These are phyloP conservation scores for Camelina neglecta DNA, from an alignment of 345 rosid genomes.

Conservation along the genomic window DNA sequence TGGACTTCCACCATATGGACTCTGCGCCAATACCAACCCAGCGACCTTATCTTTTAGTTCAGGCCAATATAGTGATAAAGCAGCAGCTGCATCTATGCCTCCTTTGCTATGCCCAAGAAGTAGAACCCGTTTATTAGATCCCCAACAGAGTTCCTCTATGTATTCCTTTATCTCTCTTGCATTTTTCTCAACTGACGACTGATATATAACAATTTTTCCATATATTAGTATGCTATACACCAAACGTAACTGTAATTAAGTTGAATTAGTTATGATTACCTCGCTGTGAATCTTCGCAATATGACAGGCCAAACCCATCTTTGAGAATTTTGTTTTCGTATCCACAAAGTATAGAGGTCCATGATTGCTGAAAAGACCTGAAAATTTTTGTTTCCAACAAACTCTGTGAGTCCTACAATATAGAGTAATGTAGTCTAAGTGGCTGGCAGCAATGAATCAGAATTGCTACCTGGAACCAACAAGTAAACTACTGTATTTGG, in stretches of 20 bases:
- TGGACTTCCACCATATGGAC: conserved; percentile 96
- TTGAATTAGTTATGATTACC: conserved; percentile 50
- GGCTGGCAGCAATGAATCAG: conserved; percentile 20
- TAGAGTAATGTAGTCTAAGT: conserved; percentile 1
- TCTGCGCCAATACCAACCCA: conserved; percentile 85
- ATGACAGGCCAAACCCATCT: conserved; percentile 92
- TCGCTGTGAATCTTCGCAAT: conserved; percentile 99
- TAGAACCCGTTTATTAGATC: conserved; percentile 84
- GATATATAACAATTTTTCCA: conserved; percentile 36
- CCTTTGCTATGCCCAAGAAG: conserved; percentile 99
- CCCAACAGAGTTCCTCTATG: conserved; percentile 97
- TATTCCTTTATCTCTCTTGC: conserved; percentile 92
- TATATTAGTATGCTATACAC: conserved; percentile 25
- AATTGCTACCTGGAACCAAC: conserved; percentile 84
- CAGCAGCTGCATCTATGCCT: conserved; percentile 96
- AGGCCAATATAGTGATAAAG: conserved; percentile 89
- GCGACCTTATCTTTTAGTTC: conserved; percentile 97
- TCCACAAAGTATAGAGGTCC: conserved; percentile 94
- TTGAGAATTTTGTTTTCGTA: conserved; percentile 82
- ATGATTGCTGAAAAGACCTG: conserved; percentile 99
- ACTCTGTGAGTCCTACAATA: background rate
- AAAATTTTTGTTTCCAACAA: background rate
- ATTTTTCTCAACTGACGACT: conserved; percentile 98
- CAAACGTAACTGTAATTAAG: background rate
- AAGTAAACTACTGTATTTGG: conserved; percentile 83